Evolutionary conservation across 2,329 filamentous ascomycete genomes (phyloP).

Genomic region (Elsinoe fawcettii): DNA sequence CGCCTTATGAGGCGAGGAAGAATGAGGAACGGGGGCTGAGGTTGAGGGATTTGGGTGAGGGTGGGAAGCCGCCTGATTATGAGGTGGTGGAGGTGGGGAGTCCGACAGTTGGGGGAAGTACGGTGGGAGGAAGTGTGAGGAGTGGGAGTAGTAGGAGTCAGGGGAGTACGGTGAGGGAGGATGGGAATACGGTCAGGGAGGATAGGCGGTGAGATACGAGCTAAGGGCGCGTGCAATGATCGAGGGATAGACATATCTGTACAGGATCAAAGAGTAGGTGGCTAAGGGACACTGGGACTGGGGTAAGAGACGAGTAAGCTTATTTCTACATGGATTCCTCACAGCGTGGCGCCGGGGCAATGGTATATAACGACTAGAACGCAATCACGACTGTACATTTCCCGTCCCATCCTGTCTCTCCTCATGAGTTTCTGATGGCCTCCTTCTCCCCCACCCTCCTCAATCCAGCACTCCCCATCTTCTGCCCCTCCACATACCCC

Average conservation of each 20-base stretch:
- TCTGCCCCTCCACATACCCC: slow-evolving; percentile 40
- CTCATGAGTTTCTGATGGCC: slow-evolving; percentile 2
- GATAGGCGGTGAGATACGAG: no score
- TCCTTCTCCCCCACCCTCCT: slow-evolving; percentile 26
- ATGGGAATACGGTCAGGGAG: no score
- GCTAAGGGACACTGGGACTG: not conserved
- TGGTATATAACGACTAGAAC: slow-evolving; percentile 8
- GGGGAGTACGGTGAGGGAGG: not conserved
- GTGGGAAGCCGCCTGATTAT: slow-evolving; percentile 36
- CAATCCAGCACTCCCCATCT: slow-evolving; percentile 35
- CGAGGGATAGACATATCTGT: not conserved
- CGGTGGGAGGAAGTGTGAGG: slow-evolving; percentile 4
- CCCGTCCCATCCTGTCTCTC: not conserved
- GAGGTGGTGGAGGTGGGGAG: slow-evolving; percentile 19
- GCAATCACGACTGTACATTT: slow-evolving; percentile 10
- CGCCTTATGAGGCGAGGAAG: slow-evolving; percentile 46
- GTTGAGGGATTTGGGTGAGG: slow-evolving; percentile 14
- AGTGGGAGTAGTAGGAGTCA: slow-evolving; percentile 10
- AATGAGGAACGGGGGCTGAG: slow-evolving; percentile 20
- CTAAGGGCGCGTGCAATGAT: no score
- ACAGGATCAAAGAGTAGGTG: not conserved
- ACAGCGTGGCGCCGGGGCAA: slow-evolving; percentile 4
- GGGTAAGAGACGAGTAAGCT: not conserved
- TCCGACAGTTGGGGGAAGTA: slow-evolving; percentile 8
- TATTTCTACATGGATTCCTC: not conserved